Evolutionary conservation across 2,329 filamentous ascomycete species (phyloP).

Genomic region (Tolypocladium sp.): DNA sequence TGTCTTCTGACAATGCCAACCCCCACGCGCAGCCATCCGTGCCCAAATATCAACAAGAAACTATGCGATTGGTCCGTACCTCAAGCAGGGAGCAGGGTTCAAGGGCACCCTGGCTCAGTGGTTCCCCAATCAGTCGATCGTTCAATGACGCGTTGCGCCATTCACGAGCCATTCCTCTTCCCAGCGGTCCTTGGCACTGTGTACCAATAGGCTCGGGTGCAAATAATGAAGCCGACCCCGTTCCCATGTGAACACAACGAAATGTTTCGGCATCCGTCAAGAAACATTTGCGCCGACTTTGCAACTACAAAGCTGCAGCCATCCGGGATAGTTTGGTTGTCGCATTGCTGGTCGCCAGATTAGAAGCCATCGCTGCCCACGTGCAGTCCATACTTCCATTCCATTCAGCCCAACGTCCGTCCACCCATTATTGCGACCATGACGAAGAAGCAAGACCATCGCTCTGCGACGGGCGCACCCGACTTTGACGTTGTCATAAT

Average conservation of each 20-base stretch:
- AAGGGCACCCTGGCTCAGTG: not conserved
- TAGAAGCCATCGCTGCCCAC: not conserved
- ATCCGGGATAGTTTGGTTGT: not conserved
- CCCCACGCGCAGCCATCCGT: not conserved
- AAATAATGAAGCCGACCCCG: not conserved
- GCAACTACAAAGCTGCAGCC: not conserved
- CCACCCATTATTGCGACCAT: not conserved
- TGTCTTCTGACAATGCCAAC: not conserved
- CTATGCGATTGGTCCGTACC: not conserved
- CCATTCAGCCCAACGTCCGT: not conserved
- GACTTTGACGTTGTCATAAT: slow-evolving; percentile 52
- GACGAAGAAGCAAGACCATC: not conserved
- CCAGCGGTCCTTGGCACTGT: not conserved
- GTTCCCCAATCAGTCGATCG: not conserved
- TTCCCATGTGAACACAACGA: not conserved
- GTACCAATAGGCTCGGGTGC: not conserved
- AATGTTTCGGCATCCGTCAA: not conserved
- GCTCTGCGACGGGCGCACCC: not conserved
- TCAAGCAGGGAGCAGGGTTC: not conserved
- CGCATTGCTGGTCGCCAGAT: not conserved
- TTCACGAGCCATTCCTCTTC: not conserved
- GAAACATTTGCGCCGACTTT: not conserved
- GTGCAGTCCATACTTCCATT: not conserved
- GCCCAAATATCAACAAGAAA: not conserved
- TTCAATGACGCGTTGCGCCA: not conserved